phyloP scores from a whole-genome alignment of 108 stramenopile genomes.

The Cyclostephanos invisitatus region DNA sequence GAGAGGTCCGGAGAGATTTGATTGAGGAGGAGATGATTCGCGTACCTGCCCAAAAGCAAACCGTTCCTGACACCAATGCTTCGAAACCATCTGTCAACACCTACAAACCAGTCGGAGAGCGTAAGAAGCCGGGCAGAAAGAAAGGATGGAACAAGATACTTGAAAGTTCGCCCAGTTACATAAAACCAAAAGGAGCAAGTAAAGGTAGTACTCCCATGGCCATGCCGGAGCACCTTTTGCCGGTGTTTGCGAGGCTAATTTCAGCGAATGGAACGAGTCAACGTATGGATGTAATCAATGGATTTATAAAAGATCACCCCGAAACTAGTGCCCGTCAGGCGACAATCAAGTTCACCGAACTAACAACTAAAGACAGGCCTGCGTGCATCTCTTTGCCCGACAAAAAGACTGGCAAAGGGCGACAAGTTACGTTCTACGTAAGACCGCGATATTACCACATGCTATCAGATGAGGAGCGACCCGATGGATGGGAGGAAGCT shows the following conservation, averaged over 20 bases:
- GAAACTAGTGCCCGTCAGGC: constrained; percentile 78
- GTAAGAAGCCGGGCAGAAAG: constrained; percentile 49
- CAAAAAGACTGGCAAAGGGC: constrained; percentile 59
- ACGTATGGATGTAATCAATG: constrained; percentile 76
- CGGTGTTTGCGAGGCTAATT: constrained; percentile 79
- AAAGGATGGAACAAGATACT: constrained; percentile 44
- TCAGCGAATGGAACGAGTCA: constrained; percentile 69
- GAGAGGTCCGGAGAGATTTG: constrained; percentile 61
- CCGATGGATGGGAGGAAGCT: constrained; percentile 77
- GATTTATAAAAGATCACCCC: constrained; percentile 78
- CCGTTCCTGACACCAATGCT: constrained; percentile 33
- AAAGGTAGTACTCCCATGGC: constrained; percentile 74
- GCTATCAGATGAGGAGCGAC: constrained; percentile 66
- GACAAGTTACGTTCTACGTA: constrained; percentile 78
- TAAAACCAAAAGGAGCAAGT: constrained; percentile 25
- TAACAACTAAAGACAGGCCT: constrained; percentile 82
- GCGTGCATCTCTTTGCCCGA: constrained; percentile 57
- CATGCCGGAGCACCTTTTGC: constrained; percentile 77
- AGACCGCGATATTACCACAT: constrained; percentile 84
- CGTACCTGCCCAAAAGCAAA: constrained; percentile 20
- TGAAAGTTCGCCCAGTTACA: constrained; percentile 24
- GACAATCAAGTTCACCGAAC: constrained; percentile 75
- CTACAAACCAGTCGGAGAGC: constrained; percentile 44
- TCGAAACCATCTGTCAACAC: constrained; percentile 47
- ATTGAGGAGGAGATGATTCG: constrained; percentile 64